Conservation (phyloP, 164 flowering plant species). For the Brasenia schreberi region DNA sequence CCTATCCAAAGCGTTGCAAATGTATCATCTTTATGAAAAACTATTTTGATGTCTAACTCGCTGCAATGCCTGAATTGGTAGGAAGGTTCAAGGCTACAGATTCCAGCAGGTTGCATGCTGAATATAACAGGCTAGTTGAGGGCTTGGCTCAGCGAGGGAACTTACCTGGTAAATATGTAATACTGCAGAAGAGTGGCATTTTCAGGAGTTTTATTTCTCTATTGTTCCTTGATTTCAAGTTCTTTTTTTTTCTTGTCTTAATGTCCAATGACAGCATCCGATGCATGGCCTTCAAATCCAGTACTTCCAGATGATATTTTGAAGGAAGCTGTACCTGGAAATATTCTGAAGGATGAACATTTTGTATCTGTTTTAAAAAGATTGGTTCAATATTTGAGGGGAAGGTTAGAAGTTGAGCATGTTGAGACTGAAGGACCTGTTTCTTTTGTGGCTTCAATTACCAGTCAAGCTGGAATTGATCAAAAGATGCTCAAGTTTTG, state of each 20-base stretch:
- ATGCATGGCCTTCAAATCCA: conserved; percentile 87
- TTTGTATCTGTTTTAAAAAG: conserved; percentile 80
- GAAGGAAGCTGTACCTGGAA: conserved; percentile 98
- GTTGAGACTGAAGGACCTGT: conserved; percentile 96
- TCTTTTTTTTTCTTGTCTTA: background rate
- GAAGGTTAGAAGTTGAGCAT: conserved; percentile 75
- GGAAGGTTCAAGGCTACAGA: conserved; percentile 99
- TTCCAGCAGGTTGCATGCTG: conserved; percentile 82
- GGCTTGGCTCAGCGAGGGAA: conserved; percentile 91
- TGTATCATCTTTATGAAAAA: no score
- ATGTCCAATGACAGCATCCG: conserved; percentile 22
- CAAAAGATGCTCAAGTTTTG: conserved; percentile 89
- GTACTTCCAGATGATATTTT: conserved; percentile 94
- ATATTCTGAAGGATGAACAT: conserved; percentile 96
- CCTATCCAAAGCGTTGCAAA: no score
- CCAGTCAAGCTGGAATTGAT: conserved; percentile 81
- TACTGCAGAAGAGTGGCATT: background rate
- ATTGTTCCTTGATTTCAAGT: background rate
- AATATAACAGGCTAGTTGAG: conserved; percentile 89
- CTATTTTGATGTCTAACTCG: background rate
- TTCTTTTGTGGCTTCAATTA: conserved; percentile 39
- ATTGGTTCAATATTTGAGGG: conserved; percentile 77
- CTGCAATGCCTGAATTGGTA: conserved; percentile 40
- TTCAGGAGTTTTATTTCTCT: background rate
- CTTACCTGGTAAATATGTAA: conserved; percentile 29